Conservation (phyloP, 306 rosid genomes). For the Prunus mume region DNA sequence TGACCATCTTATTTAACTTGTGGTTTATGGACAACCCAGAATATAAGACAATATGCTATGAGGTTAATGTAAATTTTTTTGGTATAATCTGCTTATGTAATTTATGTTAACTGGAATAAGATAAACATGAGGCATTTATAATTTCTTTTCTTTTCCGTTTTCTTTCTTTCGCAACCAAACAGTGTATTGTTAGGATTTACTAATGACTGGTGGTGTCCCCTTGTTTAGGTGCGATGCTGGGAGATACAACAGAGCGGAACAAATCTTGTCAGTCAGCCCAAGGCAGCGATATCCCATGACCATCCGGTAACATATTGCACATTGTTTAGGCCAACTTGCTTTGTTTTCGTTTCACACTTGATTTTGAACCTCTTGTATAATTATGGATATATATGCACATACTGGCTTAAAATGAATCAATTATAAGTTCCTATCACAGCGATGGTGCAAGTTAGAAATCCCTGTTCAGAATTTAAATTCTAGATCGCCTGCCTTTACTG, state of each 20-base stretch:
- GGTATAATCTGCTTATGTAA: neutral
- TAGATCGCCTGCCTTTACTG: neutral
- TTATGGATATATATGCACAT: neutral
- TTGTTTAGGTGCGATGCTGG: constrained; percentile 75
- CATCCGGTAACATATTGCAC: constrained; percentile 53
- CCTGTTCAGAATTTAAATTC: neutral
- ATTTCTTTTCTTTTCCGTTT: no score
- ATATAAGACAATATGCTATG: no score
- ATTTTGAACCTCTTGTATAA: neutral
- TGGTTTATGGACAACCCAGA: no score
- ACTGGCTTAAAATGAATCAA: neutral
- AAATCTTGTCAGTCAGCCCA: constrained; percentile 54
- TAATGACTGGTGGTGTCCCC: neutral
- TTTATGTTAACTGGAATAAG: neutral
- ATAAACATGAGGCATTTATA: neutral
- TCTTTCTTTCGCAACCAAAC: no score
- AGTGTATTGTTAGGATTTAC: neutral
- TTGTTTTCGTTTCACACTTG: neutral
- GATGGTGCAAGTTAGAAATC: neutral
- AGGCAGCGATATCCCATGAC: constrained; percentile 80
- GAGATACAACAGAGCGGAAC: constrained; percentile 62
- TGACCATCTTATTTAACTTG: neutral
- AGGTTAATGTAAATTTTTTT: no score
- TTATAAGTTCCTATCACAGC: neutral
- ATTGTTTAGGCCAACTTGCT: neutral